A percentile compares a stretch with the other conserved stretches of the same genome.
These are phyloP conservation scores for Macadamia tetraphylla DNA, from an alignment of 164 flowering plant genomes.

Conservation along the genomic window DNA sequence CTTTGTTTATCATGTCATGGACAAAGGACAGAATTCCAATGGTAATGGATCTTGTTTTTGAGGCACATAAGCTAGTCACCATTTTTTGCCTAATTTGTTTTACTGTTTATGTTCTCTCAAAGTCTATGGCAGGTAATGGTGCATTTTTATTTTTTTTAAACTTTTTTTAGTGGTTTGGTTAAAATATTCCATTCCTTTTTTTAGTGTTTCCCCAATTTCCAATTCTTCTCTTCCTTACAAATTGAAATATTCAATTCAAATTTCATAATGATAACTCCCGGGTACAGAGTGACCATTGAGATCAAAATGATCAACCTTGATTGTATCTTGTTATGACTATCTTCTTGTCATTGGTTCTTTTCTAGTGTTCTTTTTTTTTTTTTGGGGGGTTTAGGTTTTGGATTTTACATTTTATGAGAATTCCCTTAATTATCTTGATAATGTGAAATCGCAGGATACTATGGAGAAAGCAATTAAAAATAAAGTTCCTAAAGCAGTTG, in stretches of 20 bases:
- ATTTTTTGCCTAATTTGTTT: too few relatives aligned
- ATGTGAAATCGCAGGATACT: slow-evolving; percentile 52
- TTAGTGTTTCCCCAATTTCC: too few relatives aligned
- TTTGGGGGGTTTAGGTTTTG: background rate
- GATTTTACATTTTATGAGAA: background rate
- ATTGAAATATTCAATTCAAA: background rate
- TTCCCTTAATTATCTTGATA: background rate
- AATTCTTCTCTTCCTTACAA: background rate
- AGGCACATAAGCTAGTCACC: too few relatives aligned
- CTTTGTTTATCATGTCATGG: too few relatives aligned
- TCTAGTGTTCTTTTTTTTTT: too few relatives aligned
- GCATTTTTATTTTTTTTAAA: too few relatives aligned
- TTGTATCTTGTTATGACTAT: background rate
- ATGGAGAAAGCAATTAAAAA: slow-evolving; percentile 98
- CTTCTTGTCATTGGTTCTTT: background rate
- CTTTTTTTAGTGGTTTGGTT: too few relatives aligned
- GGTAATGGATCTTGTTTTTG: too few relatives aligned
- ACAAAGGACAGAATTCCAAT: too few relatives aligned
- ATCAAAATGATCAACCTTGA: background rate
- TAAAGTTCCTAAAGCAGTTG: slow-evolving; percentile 99
- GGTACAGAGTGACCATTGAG: background rate
- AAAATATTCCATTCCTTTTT: too few relatives aligned
- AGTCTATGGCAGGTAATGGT: too few relatives aligned
- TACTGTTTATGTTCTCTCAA: too few relatives aligned
- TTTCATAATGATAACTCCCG: background rate